A percentile compares a stretch with the other conserved stretches of the same genome.
phyloP scores from a whole-genome alignment of 2,329 filamentous ascomycete species.

The Arachnomyces sp. region DNA sequence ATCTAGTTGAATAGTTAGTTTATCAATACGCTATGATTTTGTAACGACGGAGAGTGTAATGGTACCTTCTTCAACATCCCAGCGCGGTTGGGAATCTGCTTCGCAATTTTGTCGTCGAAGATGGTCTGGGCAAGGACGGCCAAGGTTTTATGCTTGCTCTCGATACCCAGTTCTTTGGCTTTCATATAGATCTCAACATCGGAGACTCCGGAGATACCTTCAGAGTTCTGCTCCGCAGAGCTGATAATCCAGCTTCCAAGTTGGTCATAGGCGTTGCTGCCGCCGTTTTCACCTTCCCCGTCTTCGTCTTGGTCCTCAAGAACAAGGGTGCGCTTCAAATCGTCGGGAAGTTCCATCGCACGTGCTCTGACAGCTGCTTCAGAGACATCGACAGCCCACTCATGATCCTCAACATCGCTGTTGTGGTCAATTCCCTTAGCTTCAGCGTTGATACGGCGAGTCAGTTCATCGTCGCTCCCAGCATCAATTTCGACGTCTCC shows the following conservation, averaged over 20 bases:
- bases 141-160: slow-evolving; percentile 86
- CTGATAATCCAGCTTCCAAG: slow-evolving; percentile 86
- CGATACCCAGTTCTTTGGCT: slow-evolving; percentile 91
- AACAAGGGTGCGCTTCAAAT: slow-evolving; percentile 86
- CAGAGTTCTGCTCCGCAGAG: slow-evolving; percentile 60
- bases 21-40: neutral
- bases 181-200: slow-evolving; percentile 92
- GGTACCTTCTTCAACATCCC: slow-evolving; percentile 78
- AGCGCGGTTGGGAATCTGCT: slow-evolving; percentile 77
- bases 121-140: slow-evolving; percentile 87
- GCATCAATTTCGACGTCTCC: slow-evolving; percentile 60
- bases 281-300: slow-evolving; percentile 67
- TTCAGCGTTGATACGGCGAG: slow-evolving; percentile 60
- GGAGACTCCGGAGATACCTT: slow-evolving; percentile 67
- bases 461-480: slow-evolving; percentile 86
- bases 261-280: slow-evolving; percentile 73
- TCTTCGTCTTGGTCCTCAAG: slow-evolving; percentile 73
- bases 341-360: slow-evolving; percentile 82
- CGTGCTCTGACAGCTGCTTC: slow-evolving; percentile 91
- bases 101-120: slow-evolving; percentile 81
- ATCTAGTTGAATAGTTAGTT: slow-evolving; percentile 41
- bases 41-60: too few relatives aligned
- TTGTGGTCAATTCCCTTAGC: slow-evolving; percentile 64
- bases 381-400: slow-evolving; percentile 96
- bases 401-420: slow-evolving; percentile 68